Conservation (phyloP, 2,329 filamentous ascomycete genomes). For the Botrytis porri region DNA sequence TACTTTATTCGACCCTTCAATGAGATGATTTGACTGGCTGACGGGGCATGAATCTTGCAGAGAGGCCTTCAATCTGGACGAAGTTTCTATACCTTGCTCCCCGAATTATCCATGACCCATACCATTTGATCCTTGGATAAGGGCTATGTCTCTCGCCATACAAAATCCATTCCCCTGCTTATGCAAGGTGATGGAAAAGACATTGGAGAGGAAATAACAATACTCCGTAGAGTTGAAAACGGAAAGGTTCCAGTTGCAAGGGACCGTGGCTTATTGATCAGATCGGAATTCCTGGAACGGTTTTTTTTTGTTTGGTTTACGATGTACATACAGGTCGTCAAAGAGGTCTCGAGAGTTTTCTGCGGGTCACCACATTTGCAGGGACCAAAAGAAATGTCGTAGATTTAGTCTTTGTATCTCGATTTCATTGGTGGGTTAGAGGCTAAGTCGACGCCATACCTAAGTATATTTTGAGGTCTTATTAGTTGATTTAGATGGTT, state of each 20-base stretch:
- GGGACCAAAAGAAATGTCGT: neutral
- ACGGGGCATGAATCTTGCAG: slow-evolving; percentile 11
- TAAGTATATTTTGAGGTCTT: neutral
- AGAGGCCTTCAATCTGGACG: slow-evolving; percentile 13
- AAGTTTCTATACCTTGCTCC: slow-evolving; percentile 1
- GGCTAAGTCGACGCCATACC: neutral
- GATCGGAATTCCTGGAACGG: neutral
- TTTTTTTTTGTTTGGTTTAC: neutral
- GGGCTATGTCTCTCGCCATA: neutral
- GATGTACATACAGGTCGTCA: neutral
- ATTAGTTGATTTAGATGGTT: neutral
- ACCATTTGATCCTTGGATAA: neutral
- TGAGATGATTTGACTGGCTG: neutral
- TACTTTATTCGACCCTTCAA: slow-evolving; percentile 3
- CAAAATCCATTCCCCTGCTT: slow-evolving; percentile 1
- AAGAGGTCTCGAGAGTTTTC: neutral
- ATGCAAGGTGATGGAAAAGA: slow-evolving; percentile 16
- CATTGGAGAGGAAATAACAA: neutral
- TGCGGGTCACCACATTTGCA: neutral
- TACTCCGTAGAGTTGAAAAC: neutral
- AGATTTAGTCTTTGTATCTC: neutral
- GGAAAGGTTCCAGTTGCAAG: slow-evolving; percentile 6
- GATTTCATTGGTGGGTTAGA: neutral
- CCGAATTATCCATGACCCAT: neutral
- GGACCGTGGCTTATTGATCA: neutral